Evolutionary conservation across 106 monocot genomes (phyloP).

Genomic region (Allium cepa): DNA sequence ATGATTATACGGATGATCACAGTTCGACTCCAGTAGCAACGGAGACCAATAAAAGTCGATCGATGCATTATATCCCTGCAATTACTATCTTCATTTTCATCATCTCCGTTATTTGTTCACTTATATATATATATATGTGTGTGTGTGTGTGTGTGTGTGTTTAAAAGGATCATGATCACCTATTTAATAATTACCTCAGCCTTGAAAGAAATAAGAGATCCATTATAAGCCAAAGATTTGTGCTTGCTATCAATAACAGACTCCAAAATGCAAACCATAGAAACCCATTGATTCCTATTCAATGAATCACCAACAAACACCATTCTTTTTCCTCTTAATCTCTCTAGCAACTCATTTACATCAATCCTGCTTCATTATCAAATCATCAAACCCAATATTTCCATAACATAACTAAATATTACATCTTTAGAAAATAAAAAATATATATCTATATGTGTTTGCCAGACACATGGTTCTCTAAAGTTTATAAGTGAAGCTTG

Average conservation of each 20-base stretch:
- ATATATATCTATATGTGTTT: too few relatives aligned
- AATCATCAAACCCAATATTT: too few relatives aligned
- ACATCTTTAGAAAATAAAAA: too few relatives aligned
- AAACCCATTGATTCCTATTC: slow-evolving; percentile 55
- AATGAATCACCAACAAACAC: slow-evolving; percentile 57
- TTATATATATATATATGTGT: background rate
- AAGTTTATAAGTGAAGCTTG: too few relatives aligned
- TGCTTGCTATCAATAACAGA: slow-evolving; percentile 14
- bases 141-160: background rate
- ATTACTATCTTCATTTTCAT: background rate
- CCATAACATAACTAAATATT: too few relatives aligned
- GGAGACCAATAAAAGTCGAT: slow-evolving; percentile 70
- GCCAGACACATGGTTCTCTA: too few relatives aligned
- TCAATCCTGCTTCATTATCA: slow-evolving; percentile 27
- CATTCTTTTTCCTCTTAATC: slow-evolving; percentile 49
- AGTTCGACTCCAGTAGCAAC: slow-evolving; percentile 48
- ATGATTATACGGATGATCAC: slow-evolving; percentile 46
- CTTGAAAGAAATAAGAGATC: slow-evolving; percentile 24
- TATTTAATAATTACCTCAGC: slow-evolving; percentile 17
- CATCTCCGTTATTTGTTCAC: background rate
- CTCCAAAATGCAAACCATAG: slow-evolving; percentile 49
- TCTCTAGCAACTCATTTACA: slow-evolving; percentile 33
- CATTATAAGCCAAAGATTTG: slow-evolving; percentile 16
- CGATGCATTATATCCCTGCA: slow-evolving; percentile 40
- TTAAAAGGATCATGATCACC: too few relatives aligned